Conservation (phyloP, 140 eudicot species). For the Oenanthe javanica region DNA sequence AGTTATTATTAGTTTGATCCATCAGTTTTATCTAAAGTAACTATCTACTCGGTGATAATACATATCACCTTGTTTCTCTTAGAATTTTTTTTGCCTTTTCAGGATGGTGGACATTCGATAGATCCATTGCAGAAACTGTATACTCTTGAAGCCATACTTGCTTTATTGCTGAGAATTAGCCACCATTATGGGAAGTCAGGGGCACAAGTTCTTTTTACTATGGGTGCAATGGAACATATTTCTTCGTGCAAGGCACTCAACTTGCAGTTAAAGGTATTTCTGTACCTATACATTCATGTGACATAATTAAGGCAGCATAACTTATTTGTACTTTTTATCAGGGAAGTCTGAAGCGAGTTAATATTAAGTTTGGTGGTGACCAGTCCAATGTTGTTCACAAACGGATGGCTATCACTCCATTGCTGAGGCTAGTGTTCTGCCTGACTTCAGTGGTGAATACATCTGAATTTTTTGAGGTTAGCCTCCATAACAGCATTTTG, state of each 20-base stretch:
- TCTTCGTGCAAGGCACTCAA: slow-evolving; percentile 67
- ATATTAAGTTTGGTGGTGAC: slow-evolving; percentile 46
- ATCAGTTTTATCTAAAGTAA: neutral
- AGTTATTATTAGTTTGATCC: neutral
- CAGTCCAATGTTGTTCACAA: slow-evolving; percentile 47
- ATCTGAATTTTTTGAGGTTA: slow-evolving; percentile 81
- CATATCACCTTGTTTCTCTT: neutral
- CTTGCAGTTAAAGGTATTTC: slow-evolving; percentile 66
- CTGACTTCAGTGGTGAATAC: slow-evolving; percentile 83
- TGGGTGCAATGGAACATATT: slow-evolving; percentile 86
- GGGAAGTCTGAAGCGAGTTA: slow-evolving; percentile 60
- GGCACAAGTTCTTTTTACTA: slow-evolving; percentile 80
- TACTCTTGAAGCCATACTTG: slow-evolving; percentile 85
- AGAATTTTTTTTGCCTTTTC: neutral
- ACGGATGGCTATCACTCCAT: slow-evolving; percentile 73
- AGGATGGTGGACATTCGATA: slow-evolving; percentile 62
- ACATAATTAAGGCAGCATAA: slow-evolving; percentile 3
- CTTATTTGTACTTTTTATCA: slow-evolving; percentile 20
- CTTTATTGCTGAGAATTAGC: slow-evolving; percentile 75
- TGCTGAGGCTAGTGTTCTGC: slow-evolving; percentile 81
- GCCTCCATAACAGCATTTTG: neutral
- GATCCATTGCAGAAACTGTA: slow-evolving; percentile 78
- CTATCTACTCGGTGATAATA: neutral
- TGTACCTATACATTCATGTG: neutral
- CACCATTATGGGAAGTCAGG: slow-evolving; percentile 88